Conservation (phyloP, 1,284 basidiomycete species). For the Meripilus lineatus region DNA sequence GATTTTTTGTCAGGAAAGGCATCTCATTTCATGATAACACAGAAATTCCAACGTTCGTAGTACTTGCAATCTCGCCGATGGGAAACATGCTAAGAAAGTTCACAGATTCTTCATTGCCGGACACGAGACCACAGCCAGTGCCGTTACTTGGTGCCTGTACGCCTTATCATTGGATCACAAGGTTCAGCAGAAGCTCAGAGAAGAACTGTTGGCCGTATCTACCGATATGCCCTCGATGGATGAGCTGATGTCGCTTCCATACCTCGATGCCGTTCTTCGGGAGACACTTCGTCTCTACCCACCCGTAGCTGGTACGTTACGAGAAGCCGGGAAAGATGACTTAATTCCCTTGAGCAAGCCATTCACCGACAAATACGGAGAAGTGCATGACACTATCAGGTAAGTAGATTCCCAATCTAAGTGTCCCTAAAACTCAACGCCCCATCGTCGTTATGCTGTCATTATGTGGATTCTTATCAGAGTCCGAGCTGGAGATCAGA, state of each 20-base stretch:
- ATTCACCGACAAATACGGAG: conserved; percentile 25
- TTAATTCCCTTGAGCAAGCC: conserved; percentile 29
- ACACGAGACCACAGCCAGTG: conserved; percentile 59
- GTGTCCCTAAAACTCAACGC: background rate
- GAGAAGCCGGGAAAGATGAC: conserved; percentile 49
- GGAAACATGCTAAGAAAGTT: no score
- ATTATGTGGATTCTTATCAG: conserved; percentile 14
- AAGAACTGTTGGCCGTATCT: conserved; percentile 49
- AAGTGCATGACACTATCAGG: conserved; percentile 22
- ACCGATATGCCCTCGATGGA: conserved; percentile 44
- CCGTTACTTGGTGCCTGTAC: conserved; percentile 57
- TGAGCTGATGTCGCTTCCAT: conserved; percentile 50
- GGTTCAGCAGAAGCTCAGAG: conserved; percentile 62
- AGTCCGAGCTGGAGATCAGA: conserved; percentile 34
- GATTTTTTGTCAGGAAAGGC: background rate
- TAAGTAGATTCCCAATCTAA: conserved; percentile 8
- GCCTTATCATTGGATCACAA: conserved; percentile 49
- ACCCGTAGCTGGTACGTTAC: conserved; percentile 52
- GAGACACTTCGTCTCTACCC: conserved; percentile 65
- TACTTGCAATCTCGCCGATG: background rate
- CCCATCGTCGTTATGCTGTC: background rate
- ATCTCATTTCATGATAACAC: conserved; percentile 1
- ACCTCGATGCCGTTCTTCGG: conserved; percentile 63
- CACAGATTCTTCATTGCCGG: conserved; percentile 54
- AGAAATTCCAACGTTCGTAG: conserved; percentile 47